Percentiles rank a stretch among this genome's conserved stretches.
These are phyloP conservation scores for Aspergillus diversus DNA, from an alignment of 495 filamentous ascomycete species.

Conservation along the genomic window DNA sequence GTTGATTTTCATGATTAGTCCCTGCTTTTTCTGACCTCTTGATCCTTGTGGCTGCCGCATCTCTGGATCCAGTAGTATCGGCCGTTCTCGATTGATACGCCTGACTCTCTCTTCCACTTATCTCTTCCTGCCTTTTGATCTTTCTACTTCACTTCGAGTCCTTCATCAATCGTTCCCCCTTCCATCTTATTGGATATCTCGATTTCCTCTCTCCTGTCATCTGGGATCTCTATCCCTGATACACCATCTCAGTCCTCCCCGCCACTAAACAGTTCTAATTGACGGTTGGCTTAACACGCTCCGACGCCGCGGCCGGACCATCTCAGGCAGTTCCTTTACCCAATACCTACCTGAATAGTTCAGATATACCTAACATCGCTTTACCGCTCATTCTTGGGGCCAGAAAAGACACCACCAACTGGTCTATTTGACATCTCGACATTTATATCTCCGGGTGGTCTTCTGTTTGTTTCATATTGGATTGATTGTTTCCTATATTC, in stretches of 20 bases:
- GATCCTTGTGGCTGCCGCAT: conserved; percentile 10
- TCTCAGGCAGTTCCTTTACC: conserved; percentile 1
- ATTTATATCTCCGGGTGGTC: conserved; percentile 8
- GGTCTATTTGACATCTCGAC: conserved; percentile 6
- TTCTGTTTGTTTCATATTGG: conserved; percentile 10
- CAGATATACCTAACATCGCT: conserved; percentile 15
- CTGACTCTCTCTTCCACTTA: conserved; percentile 5
- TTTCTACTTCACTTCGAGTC: not conserved
- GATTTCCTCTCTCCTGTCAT: not conserved
- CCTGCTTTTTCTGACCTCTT: conserved; percentile 4
- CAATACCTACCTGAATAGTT: conserved; percentile 10
- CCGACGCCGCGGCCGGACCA: conserved; percentile 14
- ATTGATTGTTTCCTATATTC: not conserved
- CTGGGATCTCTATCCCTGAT: not conserved
- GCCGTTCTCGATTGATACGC: conserved; percentile 9
- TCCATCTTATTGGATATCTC: conserved; percentile 16
- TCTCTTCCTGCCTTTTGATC: conserved; percentile 8
- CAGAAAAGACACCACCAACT: not conserved
- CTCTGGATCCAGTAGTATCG: conserved; percentile 16
- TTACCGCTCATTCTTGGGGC: conserved; percentile 13
- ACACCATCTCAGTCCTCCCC: not conserved
- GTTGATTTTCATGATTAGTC: conserved; percentile 11
- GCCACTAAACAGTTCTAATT: conserved; percentile 1
- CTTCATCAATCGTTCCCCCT: not conserved
- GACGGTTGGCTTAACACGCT: conserved; percentile 14